Percentiles rank a stretch among this genome's conserved stretches.
phyloP scores from a whole-genome alignment of 2,329 filamentous ascomycete species.

The Beauveria sp. region DNA sequence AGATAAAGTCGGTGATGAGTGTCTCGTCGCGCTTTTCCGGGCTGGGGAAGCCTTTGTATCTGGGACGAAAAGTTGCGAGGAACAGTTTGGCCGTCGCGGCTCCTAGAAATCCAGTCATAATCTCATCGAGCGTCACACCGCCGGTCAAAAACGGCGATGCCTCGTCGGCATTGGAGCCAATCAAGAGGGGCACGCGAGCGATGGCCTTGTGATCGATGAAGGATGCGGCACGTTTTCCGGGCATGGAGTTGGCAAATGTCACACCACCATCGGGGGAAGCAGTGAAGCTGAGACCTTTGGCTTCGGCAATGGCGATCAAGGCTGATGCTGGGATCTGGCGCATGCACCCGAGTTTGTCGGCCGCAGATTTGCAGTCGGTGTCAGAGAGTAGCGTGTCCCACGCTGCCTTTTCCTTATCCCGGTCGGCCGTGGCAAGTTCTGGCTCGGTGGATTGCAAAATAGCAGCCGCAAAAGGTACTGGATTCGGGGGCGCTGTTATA shows the following conservation, averaged over 20 bases:
- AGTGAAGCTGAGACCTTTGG: slow-evolving; percentile 15
- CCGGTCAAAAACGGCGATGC: background rate
- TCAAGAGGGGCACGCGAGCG: slow-evolving; percentile 8
- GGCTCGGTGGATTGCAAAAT: slow-evolving; percentile 20
- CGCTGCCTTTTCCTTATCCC: background rate
- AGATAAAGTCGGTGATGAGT: slow-evolving; percentile 17
- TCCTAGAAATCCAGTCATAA: background rate
- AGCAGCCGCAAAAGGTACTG: slow-evolving; percentile 22
- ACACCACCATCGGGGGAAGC: slow-evolving; percentile 16
- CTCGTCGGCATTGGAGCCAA: slow-evolving; percentile 10
- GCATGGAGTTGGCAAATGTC: slow-evolving; percentile 17
- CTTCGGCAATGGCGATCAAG: slow-evolving; percentile 14
- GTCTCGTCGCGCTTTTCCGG: slow-evolving; percentile 15
- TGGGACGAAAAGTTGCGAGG: background rate
- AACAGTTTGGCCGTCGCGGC: background rate
- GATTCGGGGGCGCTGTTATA: slow-evolving; percentile 19
- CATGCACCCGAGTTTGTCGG: slow-evolving; percentile 17
- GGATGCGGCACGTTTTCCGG: slow-evolving; percentile 9
- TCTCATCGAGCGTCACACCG: background rate
- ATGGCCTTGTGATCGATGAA: background rate
- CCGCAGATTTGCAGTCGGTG: slow-evolving; percentile 10
- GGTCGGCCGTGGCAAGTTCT: background rate
- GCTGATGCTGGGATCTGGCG: slow-evolving; percentile 14
- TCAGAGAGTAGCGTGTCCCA: background rate
- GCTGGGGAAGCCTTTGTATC: background rate